phyloP scores from a whole-genome alignment of 805 yeast genomes.

The Candida silvicultrix region DNA sequence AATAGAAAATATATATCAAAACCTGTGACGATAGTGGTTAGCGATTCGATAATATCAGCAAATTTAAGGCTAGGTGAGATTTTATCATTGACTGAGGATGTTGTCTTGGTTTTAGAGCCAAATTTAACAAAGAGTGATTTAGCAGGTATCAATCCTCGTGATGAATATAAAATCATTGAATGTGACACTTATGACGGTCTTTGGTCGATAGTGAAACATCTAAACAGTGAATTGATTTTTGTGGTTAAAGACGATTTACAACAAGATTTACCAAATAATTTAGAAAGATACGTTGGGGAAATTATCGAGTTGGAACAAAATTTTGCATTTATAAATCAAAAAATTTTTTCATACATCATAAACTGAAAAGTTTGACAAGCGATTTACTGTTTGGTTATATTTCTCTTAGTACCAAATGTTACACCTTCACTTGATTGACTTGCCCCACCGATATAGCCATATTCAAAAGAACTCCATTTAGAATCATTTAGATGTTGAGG shows the following conservation, averaged over 20 bases:
- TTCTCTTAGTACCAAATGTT: slow-evolving; percentile 46
- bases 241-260: slow-evolving; percentile 22
- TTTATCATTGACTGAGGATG: slow-evolving; percentile 19
- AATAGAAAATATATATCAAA: slow-evolving; percentile 13
- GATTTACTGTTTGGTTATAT: slow-evolving; percentile 24
- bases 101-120: slow-evolving; percentile 31
- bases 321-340: slow-evolving; percentile 16
- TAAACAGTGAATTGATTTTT: slow-evolving; percentile 30
- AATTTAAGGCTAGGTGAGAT: slow-evolving; percentile 20
- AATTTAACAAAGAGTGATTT: slow-evolving; percentile 15
- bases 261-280: slow-evolving; percentile 23
- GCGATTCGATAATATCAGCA: slow-evolving; percentile 22
- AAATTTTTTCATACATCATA: slow-evolving; percentile 15
- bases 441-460: slow-evolving; percentile 55
- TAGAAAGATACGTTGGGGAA: slow-evolving; percentile 23
- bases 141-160: slow-evolving; percentile 14
- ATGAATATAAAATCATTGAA: slow-evolving; percentile 30
- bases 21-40: slow-evolving; percentile 17
- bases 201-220: slow-evolving; percentile 49
- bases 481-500: slow-evolving; percentile 38
- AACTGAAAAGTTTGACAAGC: background rate
- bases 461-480: slow-evolving; percentile 54
- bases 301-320: slow-evolving; percentile 20
- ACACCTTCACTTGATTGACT: slow-evolving; percentile 47
- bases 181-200: slow-evolving; percentile 44